Evolutionary conservation across 2,329 filamentous ascomycete species (phyloP), one percentile per base, ranked within the genome.

Genomic region (Hypoxylon sp.): DNA sequence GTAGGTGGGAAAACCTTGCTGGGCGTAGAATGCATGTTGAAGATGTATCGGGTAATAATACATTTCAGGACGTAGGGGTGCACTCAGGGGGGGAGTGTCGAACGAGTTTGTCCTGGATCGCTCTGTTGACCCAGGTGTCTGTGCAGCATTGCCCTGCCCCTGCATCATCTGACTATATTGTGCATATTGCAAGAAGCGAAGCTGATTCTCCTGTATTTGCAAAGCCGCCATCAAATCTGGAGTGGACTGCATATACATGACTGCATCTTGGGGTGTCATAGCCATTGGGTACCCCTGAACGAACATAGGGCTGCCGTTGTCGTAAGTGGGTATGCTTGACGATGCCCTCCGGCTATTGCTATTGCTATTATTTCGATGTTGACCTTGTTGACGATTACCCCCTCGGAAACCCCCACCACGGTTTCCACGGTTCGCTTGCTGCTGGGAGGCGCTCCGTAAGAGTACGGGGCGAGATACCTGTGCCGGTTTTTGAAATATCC

Each of bases 31-130:
- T 15, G 77, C 59, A 13, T 70, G 76, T 1, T 78, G 77, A 53
- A 77, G 78, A 59, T 71, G 79, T 71, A 79, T 78, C 46, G 74
- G 82, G 64, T 86, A 81, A 61, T 82, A 80, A 72, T 84, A 89
- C 56, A 87, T 72, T 13, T 89, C 86, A 1, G 81, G 82, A 6
- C 83, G 82, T 3, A 88, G 72, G 1, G 87, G 85, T 0, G 86
- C 85, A n/a, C 81, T 85, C 37, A 88, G 73, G 4, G 87, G 87
- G 17, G 85, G 80, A 56, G 84, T 87, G 70, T 90, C 87, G 70
- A 89, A 86, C 11, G 87, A 89, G 71, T 85, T 87, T 6, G 86
- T 88, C 64, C 87, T 82, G 37, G 86, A 84, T 65, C 87, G 78
- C 70, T 86, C 81, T 28, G 77, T 72, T 54, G 81, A 72, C 59